Evolutionary conservation across 2,329 filamentous ascomycete species (phyloP).

Genomic region (Xylariaceae sp.): DNA sequence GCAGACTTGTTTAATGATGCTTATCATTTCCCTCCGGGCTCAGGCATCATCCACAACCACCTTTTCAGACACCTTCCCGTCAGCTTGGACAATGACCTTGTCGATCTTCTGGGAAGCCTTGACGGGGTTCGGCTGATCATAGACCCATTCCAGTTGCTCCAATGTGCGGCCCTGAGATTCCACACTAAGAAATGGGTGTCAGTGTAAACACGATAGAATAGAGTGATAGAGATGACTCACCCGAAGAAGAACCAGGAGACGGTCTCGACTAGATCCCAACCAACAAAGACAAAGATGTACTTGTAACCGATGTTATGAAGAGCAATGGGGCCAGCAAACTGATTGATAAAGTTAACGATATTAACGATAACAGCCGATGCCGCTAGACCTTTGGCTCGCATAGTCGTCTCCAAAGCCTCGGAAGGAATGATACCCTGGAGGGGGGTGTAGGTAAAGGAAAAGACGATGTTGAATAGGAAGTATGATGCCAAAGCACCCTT

Average conservation of each 20-base stretch:
- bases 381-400: slow-evolving; percentile 55
- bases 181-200: slow-evolving; percentile 45
- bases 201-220: slow-evolving; percentile 2
- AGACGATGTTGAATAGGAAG: slow-evolving; percentile 57
- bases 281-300: slow-evolving; percentile 56
- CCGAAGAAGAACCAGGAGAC: slow-evolving; percentile 53
- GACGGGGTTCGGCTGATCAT: slow-evolving; percentile 56
- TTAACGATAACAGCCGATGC: slow-evolving; percentile 53
- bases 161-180: slow-evolving; percentile 58
- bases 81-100: slow-evolving; percentile 53
- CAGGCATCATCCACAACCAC: slow-evolving; percentile 39
- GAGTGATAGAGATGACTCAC: slow-evolving; percentile 39
- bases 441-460: slow-evolving; percentile 58
- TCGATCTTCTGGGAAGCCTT: slow-evolving; percentile 58
- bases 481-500: slow-evolving; percentile 54
- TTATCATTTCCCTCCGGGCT: background rate
- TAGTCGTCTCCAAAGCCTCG: slow-evolving; percentile 56
- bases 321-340: slow-evolving; percentile 55
- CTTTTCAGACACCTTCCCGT: slow-evolving; percentile 55
- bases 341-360: slow-evolving; percentile 55
- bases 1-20: background rate
- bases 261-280: slow-evolving; percentile 54
- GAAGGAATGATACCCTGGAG: slow-evolving; percentile 56
- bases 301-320: slow-evolving; percentile 51
- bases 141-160: slow-evolving; percentile 58